Evolutionary conservation across 1,284 basidiomycete genomes (phyloP).

Genomic region (Porodaedalea pini): DNA sequence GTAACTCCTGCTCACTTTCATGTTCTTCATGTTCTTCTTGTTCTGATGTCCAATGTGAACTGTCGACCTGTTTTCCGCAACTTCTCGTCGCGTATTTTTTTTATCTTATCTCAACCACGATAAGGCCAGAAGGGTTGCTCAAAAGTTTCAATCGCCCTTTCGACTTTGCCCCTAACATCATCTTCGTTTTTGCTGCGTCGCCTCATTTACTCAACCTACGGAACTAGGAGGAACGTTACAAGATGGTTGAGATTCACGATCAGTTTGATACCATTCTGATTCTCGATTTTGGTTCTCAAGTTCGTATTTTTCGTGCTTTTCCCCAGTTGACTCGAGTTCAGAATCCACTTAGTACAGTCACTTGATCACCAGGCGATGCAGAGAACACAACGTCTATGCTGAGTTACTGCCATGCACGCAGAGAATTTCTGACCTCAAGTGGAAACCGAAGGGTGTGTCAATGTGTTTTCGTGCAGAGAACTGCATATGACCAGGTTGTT

Average conservation of each 20-base stretch:
- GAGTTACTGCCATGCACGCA: constrained; percentile 98
- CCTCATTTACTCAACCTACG: not conserved
- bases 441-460: constrained; percentile 87
- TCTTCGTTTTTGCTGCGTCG: too few species aligned
- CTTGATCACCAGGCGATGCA: constrained; percentile 95
- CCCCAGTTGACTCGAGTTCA: constrained; percentile 1
- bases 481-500: not conserved
- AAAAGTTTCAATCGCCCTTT: too few species aligned
- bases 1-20: too few species aligned
- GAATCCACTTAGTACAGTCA: constrained; percentile 79
- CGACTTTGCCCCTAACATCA: too few species aligned
- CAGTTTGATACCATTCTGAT: constrained; percentile 97
- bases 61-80: too few species aligned
- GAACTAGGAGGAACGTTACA: not conserved
- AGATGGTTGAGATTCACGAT: constrained; percentile 85
- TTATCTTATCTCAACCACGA: not conserved
- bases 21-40: too few species aligned
- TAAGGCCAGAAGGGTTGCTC: not conserved
- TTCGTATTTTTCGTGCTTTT: constrained; percentile 32
- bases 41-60: too few species aligned
- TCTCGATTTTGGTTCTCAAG: constrained; percentile 97
- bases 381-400: constrained; percentile 97
- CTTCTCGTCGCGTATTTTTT: too few species aligned
- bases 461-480: not conserved
- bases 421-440: constrained; percentile 84